Conservation (phyloP, 345 rosid species). For the Lumnitzera racemosa region DNA sequence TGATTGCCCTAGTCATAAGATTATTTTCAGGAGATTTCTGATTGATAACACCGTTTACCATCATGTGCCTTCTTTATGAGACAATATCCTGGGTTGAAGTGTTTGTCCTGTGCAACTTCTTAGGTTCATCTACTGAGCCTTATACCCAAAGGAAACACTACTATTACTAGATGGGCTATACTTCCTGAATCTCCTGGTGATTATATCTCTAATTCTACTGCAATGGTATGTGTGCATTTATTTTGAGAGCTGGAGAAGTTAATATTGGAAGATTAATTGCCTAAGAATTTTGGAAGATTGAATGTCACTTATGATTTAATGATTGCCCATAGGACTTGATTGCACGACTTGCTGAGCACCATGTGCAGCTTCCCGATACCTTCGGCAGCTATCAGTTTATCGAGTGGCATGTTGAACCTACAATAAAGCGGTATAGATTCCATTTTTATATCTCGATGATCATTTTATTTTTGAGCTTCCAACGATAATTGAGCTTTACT, state of each 20-base stretch:
- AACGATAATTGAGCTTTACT: background rate
- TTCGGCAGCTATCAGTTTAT: constrained; percentile 60
- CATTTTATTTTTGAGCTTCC: background rate
- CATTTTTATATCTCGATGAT: background rate
- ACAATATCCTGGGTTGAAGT: background rate
- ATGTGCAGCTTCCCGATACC: constrained; percentile 48
- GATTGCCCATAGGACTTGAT: constrained; percentile 42
- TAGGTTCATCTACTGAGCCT: constrained; percentile 61
- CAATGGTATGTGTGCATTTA: constrained; percentile 32
- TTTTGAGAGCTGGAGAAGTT: too few relatives aligned
- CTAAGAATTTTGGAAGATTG: background rate
- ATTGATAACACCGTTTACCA: too few relatives aligned
- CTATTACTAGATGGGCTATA: constrained; percentile 49
- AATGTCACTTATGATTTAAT: background rate
- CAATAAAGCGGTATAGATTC: constrained; percentile 26
- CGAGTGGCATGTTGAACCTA: constrained; percentile 57
- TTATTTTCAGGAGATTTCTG: background rate
- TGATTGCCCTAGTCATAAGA: background rate
- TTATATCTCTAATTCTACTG: constrained; percentile 55
- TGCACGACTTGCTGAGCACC: constrained; percentile 55
- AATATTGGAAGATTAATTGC: too few relatives aligned
- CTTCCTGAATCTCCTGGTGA: constrained; percentile 43
- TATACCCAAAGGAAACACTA: constrained; percentile 50
- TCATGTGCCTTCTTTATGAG: background rate
- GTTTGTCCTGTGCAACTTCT: constrained; percentile 10